Percentiles rank a stretch among this genome's conserved stretches.
Evolutionary conservation across 176 grass and related monocot species (phyloP).

Genomic region (Bromus sterilis): DNA sequence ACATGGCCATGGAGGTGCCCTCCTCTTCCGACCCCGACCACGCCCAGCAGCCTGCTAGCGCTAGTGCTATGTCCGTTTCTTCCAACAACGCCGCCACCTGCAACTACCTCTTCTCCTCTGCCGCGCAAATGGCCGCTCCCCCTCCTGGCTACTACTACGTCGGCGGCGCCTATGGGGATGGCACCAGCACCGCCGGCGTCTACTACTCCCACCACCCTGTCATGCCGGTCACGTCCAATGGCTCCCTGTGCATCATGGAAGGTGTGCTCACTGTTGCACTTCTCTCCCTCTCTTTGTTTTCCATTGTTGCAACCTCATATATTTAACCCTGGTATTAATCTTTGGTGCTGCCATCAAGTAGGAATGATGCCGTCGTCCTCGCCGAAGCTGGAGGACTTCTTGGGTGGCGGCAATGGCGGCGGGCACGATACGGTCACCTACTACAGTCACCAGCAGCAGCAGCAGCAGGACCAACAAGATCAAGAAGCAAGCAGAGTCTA

Average conservation of each 20-base stretch:
- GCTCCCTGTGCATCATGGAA: constrained; percentile 79
- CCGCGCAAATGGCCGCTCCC: constrained; percentile 19
- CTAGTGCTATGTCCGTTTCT: constrained; percentile 21
- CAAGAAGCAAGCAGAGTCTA: constrained; percentile 3
- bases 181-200: constrained; percentile 38
- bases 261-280: constrained; percentile 27
- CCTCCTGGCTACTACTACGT: constrained; percentile 46
- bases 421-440: constrained; percentile 33
- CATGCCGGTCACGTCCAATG: constrained; percentile 79
- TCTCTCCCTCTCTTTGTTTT: background rate
- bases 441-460: constrained; percentile 56
- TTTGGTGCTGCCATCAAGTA: constrained; percentile 12
- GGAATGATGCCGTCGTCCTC: constrained; percentile 67
- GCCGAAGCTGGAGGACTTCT: constrained; percentile 99
- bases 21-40: constrained; percentile 21
- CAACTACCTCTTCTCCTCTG: constrained; percentile 63
- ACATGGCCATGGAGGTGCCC: constrained; percentile 51
- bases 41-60: constrained; percentile 14
- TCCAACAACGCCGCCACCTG: constrained; percentile 5
- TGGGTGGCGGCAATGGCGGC: constrained; percentile 52
- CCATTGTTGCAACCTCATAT: background rate
- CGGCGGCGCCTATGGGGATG: constrained; percentile 53
- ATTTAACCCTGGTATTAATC: background rate
- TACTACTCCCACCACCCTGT: constrained; percentile 58
- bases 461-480: constrained; percentile 28